Percentiles rank a stretch among this genome's conserved stretches.
phyloP scores from a whole-genome alignment of 2,329 filamentous ascomycete genomes.

The Aureobasidium sp. region DNA sequence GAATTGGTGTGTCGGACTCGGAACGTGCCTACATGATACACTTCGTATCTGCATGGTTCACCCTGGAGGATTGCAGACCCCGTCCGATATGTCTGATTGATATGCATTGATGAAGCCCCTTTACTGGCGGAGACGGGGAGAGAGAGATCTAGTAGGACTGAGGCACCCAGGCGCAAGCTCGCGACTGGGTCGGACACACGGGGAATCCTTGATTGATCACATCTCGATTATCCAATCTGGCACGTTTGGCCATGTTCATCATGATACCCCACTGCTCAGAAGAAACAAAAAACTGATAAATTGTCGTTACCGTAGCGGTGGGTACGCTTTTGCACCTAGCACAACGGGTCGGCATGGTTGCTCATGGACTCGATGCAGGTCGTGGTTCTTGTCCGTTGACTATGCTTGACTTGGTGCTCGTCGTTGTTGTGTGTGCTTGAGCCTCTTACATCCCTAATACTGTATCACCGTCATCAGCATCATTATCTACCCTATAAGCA shows the following conservation, averaged over 20 bases:
- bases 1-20: slow-evolving; percentile 5
- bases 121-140: not conserved
- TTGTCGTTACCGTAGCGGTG: slow-evolving; percentile 11
- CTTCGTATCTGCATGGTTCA: slow-evolving; percentile 4
- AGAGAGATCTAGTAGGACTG: not conserved
- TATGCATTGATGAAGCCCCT: not conserved
- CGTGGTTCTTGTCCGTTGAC: not conserved
- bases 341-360: not conserved
- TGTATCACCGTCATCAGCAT: not conserved
- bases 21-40: slow-evolving; percentile 6
- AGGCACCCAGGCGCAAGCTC: not conserved
- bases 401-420: not conserved
- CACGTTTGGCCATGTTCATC: not conserved
- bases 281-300: slow-evolving; percentile 8
- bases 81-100: not conserved
- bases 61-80: not conserved
- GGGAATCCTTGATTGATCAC: not conserved
- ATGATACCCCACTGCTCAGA: not conserved
- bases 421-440: not conserved
- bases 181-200: not conserved
- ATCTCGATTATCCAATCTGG: not conserved
- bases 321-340: not conserved
- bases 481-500: not conserved
- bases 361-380: not conserved
- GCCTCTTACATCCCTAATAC: not conserved